phyloP scores from a whole-genome alignment of 352 stramenopile genomes.

The Pythium rhizo-oryzae region DNA sequence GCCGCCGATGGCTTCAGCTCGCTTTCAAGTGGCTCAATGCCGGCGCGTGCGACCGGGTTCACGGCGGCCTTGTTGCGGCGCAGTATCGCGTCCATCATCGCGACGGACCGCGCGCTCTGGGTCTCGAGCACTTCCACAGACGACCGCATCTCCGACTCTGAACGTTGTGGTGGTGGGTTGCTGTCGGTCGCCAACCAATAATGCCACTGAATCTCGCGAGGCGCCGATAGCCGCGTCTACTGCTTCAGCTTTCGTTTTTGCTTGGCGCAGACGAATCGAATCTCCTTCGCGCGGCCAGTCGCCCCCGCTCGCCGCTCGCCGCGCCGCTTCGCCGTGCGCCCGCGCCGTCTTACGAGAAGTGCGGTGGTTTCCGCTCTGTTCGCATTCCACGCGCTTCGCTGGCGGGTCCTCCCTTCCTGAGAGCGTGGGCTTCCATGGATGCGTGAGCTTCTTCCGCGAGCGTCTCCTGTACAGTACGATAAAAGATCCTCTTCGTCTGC shows the following conservation, averaged over 20 bases:
- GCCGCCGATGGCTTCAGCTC: neutral
- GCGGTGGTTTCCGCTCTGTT: neutral
- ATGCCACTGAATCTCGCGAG: neutral
- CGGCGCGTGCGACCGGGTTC: constrained; percentile 16
- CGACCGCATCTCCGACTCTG: constrained; percentile 36
- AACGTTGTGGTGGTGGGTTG: neutral
- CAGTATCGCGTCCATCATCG: constrained; percentile 24
- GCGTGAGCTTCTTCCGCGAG: neutral
- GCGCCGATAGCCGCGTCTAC: neutral
- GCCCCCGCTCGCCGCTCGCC: no score
- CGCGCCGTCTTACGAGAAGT: no score
- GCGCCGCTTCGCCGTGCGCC: neutral
- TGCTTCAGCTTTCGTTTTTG: neutral
- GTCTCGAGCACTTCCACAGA: constrained; percentile 41
- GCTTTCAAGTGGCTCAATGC: constrained; percentile 13
- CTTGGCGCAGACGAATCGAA: neutral
- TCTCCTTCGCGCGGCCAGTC: neutral
- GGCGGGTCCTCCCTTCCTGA: neutral
- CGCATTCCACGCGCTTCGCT: neutral
- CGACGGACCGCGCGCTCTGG: constrained; percentile 25
- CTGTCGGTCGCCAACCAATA: neutral
- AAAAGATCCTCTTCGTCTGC: neutral
- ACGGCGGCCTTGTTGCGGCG: constrained; percentile 5
- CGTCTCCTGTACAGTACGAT: neutral
- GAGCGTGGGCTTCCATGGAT: neutral